Conservation (phyloP, 2,329 filamentous ascomycete species). For the Coniochaeta pulveracea region DNA sequence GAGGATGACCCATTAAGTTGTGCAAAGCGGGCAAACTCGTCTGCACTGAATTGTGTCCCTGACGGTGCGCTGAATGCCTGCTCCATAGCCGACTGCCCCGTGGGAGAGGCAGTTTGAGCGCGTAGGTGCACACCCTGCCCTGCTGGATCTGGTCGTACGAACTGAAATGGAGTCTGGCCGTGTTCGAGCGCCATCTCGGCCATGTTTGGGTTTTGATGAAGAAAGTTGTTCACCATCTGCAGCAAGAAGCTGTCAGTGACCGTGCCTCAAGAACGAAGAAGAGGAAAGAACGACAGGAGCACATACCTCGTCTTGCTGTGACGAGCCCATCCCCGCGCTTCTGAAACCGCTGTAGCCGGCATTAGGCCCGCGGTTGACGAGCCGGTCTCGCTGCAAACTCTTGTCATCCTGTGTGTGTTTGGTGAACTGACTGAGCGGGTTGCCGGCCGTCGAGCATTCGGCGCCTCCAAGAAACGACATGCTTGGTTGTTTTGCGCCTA, state of each 20-base stretch:
- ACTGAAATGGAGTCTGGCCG: conserved; percentile 20
- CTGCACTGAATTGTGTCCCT: conserved; percentile 57
- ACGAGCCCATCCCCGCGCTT: conserved; percentile 54
- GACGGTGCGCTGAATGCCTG: conserved; percentile 51
- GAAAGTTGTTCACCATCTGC: conserved; percentile 88
- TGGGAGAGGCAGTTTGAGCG: conserved; percentile 40
- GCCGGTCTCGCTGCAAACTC: conserved; percentile 80
- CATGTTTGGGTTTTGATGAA: conserved; percentile 61
- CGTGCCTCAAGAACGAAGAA: neutral
- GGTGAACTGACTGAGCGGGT: conserved; percentile 92
- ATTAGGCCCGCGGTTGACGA: conserved; percentile 64
- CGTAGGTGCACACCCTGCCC: conserved; percentile 38
- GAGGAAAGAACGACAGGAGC: neutral
- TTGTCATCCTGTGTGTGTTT: conserved; percentile 97
- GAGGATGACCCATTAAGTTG: conserved; percentile 50
- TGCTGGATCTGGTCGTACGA: conserved; percentile 7
- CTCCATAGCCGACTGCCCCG: conserved; percentile 63
- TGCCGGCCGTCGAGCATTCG: conserved; percentile 92
- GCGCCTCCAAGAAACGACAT: conserved; percentile 97
- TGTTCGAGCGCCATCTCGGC: conserved; percentile 42
- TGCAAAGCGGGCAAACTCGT: conserved; percentile 82
- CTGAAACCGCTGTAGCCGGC: conserved; percentile 68
- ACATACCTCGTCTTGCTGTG: conserved; percentile 64
- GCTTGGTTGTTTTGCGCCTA: conserved; percentile 1
- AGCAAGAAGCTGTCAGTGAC: neutral